Percentiles rank a stretch among this genome's conserved stretches.
These are phyloP conservation scores for Dictyostelium citrinum DNA, from an alignment of 78 protist species.

Conservation along the genomic window DNA sequence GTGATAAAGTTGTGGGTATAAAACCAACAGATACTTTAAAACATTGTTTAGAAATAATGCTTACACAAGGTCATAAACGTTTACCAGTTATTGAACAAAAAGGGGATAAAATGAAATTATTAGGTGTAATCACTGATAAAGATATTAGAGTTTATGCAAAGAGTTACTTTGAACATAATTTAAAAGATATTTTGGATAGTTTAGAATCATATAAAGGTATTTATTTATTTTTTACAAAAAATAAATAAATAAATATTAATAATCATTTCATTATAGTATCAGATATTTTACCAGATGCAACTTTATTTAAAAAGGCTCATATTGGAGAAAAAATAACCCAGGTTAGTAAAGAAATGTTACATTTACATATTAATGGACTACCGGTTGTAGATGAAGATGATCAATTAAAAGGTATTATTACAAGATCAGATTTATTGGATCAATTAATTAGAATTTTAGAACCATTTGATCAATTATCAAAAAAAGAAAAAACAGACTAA, in stretches of 20 bases:
- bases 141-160: constrained; percentile 30
- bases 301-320: background rate
- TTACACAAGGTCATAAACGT: constrained; percentile 2
- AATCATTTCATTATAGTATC: background rate
- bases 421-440: constrained; percentile 62
- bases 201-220: constrained; percentile 17
- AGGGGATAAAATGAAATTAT: background rate
- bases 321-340: background rate
- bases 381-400: constrained; percentile 39
- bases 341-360: constrained; percentile 6
- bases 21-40: constrained; percentile 27
- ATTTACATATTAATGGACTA: constrained; percentile 5
- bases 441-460: constrained; percentile 58
- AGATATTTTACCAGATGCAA: constrained; percentile 36
- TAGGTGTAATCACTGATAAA: constrained; percentile 46
- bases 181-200: constrained; percentile 24
- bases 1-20: background rate
- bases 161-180: background rate
- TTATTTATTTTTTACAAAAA: too few species aligned
- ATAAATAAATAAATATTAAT: background rate
- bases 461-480: background rate
- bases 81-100: constrained; percentile 37
- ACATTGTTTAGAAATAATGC: constrained; percentile 27
- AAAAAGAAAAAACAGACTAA: background rate
- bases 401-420: constrained; percentile 13